Evolutionary conservation across 805 yeast species (phyloP).

Genomic region (Yamadazyma akitaensis): DNA sequence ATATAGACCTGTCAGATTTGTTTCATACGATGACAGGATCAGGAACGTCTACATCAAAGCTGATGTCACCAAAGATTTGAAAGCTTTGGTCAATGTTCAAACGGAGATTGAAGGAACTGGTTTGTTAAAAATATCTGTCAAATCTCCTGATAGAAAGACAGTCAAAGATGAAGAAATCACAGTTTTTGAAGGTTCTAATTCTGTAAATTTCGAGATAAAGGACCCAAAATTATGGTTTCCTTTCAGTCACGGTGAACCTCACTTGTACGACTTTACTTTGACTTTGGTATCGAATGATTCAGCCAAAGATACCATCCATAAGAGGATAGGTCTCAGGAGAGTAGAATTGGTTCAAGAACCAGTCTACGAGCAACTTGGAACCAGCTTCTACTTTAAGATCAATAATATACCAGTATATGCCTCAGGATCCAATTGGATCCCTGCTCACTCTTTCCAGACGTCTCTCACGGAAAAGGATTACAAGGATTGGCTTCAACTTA

Average conservation of each 20-base stretch:
- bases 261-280: constrained; percentile 26
- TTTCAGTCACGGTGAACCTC: constrained; percentile 32
- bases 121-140: constrained; percentile 10
- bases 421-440: constrained; percentile 49
- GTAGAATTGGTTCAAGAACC: constrained; percentile 37
- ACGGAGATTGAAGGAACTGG: constrained; percentile 5
- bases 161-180: not conserved
- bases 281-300: constrained; percentile 1
- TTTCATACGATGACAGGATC: constrained; percentile 16
- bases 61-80: constrained; percentile 10
- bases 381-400: constrained; percentile 41
- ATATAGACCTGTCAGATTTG: constrained; percentile 33
- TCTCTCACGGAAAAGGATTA: constrained; percentile 33
- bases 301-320: constrained; percentile 10
- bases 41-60: constrained; percentile 18
- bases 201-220: constrained; percentile 14
- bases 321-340: constrained; percentile 39
- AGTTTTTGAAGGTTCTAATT: constrained; percentile 4
- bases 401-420: constrained; percentile 38
- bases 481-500: constrained; percentile 30
- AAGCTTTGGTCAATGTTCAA: constrained; percentile 13
- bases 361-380: constrained; percentile 27
- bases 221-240: constrained; percentile 43
- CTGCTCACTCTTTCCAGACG: constrained; percentile 41
- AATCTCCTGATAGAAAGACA: constrained; percentile 13